Evolutionary conservation across 2,329 filamentous ascomycete species (phyloP), one percentile per base, ranked within the genome.

Genomic region (Cyphellophora europaea): DNA sequence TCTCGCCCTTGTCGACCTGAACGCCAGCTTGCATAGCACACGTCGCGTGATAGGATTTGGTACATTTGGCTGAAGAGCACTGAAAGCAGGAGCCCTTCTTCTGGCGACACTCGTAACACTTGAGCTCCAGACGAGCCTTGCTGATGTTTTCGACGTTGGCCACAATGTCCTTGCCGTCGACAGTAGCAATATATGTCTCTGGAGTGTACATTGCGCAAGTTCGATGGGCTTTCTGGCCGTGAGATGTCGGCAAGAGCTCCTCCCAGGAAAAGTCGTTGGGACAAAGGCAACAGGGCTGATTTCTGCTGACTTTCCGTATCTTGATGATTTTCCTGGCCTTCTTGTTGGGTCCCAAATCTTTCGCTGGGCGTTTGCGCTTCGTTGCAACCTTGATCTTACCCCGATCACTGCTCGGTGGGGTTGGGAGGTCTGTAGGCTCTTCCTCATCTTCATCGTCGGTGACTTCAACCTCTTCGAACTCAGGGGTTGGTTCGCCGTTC

Each of bases 11-110:
- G 54, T 98, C 89, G 32, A 95, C 79, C 54, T 93, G 83, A 2
- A 95, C 87, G 37, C 91, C 91, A 21, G 88, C 89, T 14, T 89
- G 79, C 5, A 87, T 81, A 3, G 91, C 91, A 55, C 91, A 98
- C 2, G 88, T 96, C 11, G 89, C 84, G 56, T 98, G 91, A 59
- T 95, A 98, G 6, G 89, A 82, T 44, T 91, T 72, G 3, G 85
- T 82, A 52, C 91, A 98, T 57, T 94, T 96, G 65, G 88, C 89
- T 49, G 86, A 81, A 1, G 86, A 93, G 60, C 91, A 98, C 58
- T 96, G 89, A 63, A 98, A 93, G 61, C 89, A 95, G 11, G 86
- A 86, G n/a, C 91, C 91, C 38, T 82, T 83, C 58, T 91, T 93
- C 19, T 87, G 93, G 19, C 88, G 84, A 55, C 91, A 98, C 62